Percentiles rank a stretch among this genome's conserved stretches.
Evolutionary conservation across 2,329 filamentous ascomycete species (phyloP).

Genomic region (Huntiella savannae): DNA sequence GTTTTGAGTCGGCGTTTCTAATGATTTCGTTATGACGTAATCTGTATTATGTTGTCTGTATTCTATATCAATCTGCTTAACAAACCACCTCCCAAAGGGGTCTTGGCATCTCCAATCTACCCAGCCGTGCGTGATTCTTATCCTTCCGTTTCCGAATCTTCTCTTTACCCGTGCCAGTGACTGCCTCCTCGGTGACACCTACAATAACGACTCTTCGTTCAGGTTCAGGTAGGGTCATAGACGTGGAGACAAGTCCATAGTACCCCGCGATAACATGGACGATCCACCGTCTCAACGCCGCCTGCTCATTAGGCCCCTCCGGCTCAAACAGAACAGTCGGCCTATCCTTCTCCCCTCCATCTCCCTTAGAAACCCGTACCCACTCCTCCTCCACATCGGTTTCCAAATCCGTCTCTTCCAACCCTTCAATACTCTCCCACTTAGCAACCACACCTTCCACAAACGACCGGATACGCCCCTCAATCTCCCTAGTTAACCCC

Average conservation of each 20-base stretch:
- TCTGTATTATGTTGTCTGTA: too few relatives aligned
- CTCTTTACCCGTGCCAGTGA: neutral
- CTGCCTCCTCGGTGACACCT: slow-evolving; percentile 30
- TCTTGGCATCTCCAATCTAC: slow-evolving; percentile 28
- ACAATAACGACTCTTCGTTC: slow-evolving; percentile 68
- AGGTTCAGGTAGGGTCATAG: slow-evolving; percentile 51
- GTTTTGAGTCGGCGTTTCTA: neutral
- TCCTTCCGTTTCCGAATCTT: slow-evolving; percentile 16
- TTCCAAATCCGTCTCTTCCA: slow-evolving; percentile 17
- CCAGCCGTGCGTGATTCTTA: slow-evolving; percentile 12
- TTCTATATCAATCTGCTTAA: slow-evolving; percentile 16
- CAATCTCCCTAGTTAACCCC: slow-evolving; percentile 62
- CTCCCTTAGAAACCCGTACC: slow-evolving; percentile 21
- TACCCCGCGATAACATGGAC: slow-evolving; percentile 84
- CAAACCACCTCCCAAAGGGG: slow-evolving; percentile 45
- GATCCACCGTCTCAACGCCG: slow-evolving; percentile 82
- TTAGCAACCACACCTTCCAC: slow-evolving; percentile 25
- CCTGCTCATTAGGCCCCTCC: slow-evolving; percentile 52
- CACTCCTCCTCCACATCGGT: slow-evolving; percentile 20
- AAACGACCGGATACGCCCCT: slow-evolving; percentile 66
- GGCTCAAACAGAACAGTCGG: slow-evolving; percentile 63
- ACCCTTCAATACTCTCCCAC: slow-evolving; percentile 26
- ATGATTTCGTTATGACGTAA: neutral
- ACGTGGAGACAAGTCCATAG: slow-evolving; percentile 74
- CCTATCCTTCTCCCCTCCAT: slow-evolving; percentile 86